Percentiles rank a stretch among this genome's conserved stretches.
Evolutionary conservation across 352 stramenopile species (phyloP).

Genomic region (Peronospora destructor): DNA sequence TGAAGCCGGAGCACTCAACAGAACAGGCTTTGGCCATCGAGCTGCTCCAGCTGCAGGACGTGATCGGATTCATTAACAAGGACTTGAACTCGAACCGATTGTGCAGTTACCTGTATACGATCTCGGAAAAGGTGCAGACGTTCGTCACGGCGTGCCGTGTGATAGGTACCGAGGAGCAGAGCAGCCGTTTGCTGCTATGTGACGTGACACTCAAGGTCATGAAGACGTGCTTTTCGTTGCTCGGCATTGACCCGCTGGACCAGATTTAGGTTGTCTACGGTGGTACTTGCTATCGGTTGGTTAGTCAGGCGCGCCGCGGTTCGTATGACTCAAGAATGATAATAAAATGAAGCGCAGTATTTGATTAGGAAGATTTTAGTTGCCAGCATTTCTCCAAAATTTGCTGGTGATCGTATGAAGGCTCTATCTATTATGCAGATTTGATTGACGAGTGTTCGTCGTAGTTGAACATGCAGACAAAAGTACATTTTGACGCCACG

Average conservation of each 20-base stretch:
- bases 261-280: slow-evolving; percentile 80
- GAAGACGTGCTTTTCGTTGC: slow-evolving; percentile 87
- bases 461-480: slow-evolving; percentile 28
- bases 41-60: slow-evolving; percentile 94
- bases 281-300: slow-evolving; percentile 2
- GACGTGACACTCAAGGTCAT: slow-evolving; percentile 94
- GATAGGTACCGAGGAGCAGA: slow-evolving; percentile 91
- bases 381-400: slow-evolving; percentile 24
- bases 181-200: slow-evolving; percentile 94
- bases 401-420: slow-evolving; percentile 14
- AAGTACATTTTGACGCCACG: slow-evolving; percentile 15
- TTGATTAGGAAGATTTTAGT: slow-evolving; percentile 34
- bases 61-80: slow-evolving; percentile 90
- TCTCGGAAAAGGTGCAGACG: slow-evolving; percentile 94
- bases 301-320: slow-evolving; percentile 5
- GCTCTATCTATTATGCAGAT: slow-evolving; percentile 24
- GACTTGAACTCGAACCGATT: slow-evolving; percentile 96
- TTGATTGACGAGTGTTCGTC: slow-evolving; percentile 1
- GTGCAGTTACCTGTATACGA: slow-evolving; percentile 97
- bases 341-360: slow-evolving; percentile 34
- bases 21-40: slow-evolving; percentile 91
- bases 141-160: slow-evolving; percentile 99
- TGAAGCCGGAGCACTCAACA: slow-evolving; percentile 72
- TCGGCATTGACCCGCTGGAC: slow-evolving; percentile 91
- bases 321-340: slow-evolving; percentile 14